Percentiles rank a stretch among this genome's conserved stretches.
Conservation (phyloP, 345 rosid genomes). For the Citrus medica region DNA sequence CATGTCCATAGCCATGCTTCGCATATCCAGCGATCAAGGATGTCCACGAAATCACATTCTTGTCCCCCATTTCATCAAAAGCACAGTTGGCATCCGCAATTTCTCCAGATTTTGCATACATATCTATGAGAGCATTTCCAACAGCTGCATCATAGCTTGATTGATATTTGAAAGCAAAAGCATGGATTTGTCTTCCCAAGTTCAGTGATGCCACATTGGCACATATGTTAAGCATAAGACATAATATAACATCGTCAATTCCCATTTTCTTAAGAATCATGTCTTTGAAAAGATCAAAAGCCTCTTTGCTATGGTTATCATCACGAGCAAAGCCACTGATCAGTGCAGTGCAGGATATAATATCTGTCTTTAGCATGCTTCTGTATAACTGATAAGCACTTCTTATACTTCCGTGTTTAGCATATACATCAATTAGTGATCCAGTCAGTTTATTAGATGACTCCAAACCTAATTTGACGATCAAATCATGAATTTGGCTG, state of each 20-base stretch:
- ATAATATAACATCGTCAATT: constrained; percentile 53
- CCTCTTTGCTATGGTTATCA: constrained; percentile 23
- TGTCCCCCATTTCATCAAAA: constrained; percentile 50
- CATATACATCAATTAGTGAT: constrained; percentile 58
- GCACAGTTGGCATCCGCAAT: constrained; percentile 48
- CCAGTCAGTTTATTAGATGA: constrained; percentile 39
- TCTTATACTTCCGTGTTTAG: constrained; percentile 49
- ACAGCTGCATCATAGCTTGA: constrained; percentile 42
- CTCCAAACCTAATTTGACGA: constrained; percentile 42
- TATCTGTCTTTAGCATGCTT: constrained; percentile 42
- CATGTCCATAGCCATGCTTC: constrained; percentile 51
- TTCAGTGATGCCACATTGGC: constrained; percentile 43
- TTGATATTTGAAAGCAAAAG: constrained; percentile 45
- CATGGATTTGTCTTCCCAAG: constrained; percentile 69
- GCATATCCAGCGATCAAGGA: constrained; percentile 68
- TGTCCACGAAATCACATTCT: constrained; percentile 72
- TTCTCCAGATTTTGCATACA: constrained; percentile 78
- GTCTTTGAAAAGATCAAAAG: constrained; percentile 54
- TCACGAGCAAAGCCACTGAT: constrained; percentile 51
- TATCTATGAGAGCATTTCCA: constrained; percentile 65
- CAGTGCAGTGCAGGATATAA: constrained; percentile 60
- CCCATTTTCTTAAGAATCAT: constrained; percentile 33
- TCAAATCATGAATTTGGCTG: constrained; percentile 51
- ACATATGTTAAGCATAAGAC: constrained; percentile 59
- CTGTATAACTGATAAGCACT: constrained; percentile 42